Percentiles rank a stretch among this genome's conserved stretches.
Evolutionary conservation across 2,329 filamentous ascomycete species (phyloP).

Genomic region (Zasmidium angulare): DNA sequence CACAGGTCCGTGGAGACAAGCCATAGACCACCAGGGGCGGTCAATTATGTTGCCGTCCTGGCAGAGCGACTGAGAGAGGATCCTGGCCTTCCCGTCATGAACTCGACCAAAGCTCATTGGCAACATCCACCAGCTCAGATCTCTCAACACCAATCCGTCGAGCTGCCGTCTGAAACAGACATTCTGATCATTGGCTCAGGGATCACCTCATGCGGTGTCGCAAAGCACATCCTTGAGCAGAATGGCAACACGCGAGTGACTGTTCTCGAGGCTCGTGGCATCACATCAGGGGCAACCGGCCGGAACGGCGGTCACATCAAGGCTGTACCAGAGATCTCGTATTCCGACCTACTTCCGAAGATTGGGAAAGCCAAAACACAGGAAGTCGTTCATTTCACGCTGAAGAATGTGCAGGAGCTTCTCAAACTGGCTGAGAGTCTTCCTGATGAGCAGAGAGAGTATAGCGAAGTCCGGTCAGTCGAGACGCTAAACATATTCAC

Average conservation of each 20-base stretch:
- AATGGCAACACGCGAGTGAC: slow-evolving; percentile 9
- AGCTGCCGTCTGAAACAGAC: slow-evolving; percentile 7
- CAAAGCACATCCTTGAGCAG: slow-evolving; percentile 17
- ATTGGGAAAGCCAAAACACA: slow-evolving; percentile 8
- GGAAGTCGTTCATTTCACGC: slow-evolving; percentile 12
- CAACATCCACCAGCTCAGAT: slow-evolving; percentile 8
- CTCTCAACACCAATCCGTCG: slow-evolving; percentile 7
- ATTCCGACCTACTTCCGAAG: slow-evolving; percentile 4
- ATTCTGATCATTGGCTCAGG: slow-evolving; percentile 25
- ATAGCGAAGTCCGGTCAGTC: slow-evolving; percentile 12
- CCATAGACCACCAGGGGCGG: neutral
- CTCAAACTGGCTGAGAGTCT: slow-evolving; percentile 5
- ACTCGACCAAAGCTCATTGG: slow-evolving; percentile 13
- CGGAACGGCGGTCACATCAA: slow-evolving; percentile 21
- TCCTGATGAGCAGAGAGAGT: neutral
- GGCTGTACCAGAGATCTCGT: slow-evolving; percentile 12
- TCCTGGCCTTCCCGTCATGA: slow-evolving; percentile 9
- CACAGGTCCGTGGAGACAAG: neutral
- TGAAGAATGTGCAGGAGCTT: slow-evolving; percentile 12
- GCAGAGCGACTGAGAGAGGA: slow-evolving; percentile 5
- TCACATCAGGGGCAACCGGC: slow-evolving; percentile 19
- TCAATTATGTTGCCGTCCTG: neutral
- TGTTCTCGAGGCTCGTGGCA: slow-evolving; percentile 21
- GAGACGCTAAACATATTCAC: slow-evolving; percentile 12
- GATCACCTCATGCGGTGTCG: slow-evolving; percentile 19